Evolutionary conservation across 225 moss, liverwort and hornwort genomes (phyloP).

Genomic region (Ulota crispa): DNA sequence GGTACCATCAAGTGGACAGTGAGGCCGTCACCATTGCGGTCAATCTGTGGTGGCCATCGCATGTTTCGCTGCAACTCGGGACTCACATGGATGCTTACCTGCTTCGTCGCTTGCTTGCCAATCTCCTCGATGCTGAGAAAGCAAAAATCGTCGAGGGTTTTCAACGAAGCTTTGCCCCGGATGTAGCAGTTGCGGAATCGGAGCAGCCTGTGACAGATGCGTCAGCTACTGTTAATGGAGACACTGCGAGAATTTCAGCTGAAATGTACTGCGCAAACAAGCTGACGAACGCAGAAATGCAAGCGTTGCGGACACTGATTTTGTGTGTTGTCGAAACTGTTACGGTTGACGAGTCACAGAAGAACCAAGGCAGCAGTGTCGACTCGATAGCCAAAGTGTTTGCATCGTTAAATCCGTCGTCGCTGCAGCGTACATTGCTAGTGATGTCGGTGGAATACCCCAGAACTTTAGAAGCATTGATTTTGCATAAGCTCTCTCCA

Average conservation of each 20-base stretch:
- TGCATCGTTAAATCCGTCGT: constrained; percentile 31
- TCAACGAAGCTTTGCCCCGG: constrained; percentile 3
- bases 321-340: constrained; percentile 21
- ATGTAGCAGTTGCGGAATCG: neutral
- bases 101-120: constrained; percentile 55
- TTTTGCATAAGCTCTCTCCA: constrained; percentile 60
- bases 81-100: constrained; percentile 66
- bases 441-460: constrained; percentile 60
- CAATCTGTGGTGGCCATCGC: constrained; percentile 66
- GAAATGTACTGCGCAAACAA: constrained; percentile 1
- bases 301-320: constrained; percentile 41
- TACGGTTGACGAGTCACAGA: neutral
- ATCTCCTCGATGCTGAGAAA: constrained; percentile 56
- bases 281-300: constrained; percentile 32
- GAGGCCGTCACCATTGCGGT: constrained; percentile 58
- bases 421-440: constrained; percentile 45
- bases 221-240: neutral
- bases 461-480: constrained; percentile 50
- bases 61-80: constrained; percentile 39
- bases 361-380: neutral
- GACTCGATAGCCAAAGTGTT: constrained; percentile 36
- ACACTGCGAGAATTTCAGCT: neutral
- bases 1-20: constrained; percentile 83
- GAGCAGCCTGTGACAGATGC: neutral
- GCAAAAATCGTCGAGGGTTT: constrained; percentile 38